Evolutionary conservation across 2,329 filamentous ascomycete genomes (phyloP), one percentile per base, ranked within the genome.

Genomic region (Coniochaeta hoffmannii): DNA sequence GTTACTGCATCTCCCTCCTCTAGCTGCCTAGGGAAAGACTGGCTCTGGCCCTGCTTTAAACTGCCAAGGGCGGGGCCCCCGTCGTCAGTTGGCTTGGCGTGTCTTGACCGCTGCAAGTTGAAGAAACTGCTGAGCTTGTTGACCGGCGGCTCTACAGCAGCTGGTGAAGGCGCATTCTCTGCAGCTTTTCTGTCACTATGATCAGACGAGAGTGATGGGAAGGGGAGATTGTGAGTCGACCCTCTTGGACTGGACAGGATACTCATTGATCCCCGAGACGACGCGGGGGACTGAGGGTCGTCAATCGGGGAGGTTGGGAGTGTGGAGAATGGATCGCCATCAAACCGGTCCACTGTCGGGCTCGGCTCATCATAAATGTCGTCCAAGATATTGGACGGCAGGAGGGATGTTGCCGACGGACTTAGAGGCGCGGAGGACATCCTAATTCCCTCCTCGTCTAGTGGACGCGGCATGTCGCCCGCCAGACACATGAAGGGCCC

Each of bases 11-110:
- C 87, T 62, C 68, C 69, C 12, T 84, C 83, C 22, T 81, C 88
- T 58, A 71, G 71, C 58, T 79, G 78, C 17, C 81, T 75, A 6
- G 89, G 89, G 61, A 94, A 83, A 0, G 89, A 93, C 65, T 90
- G 88, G 63, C 88, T 91, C 66, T 93, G 88, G 0, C 82, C 80
- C 30, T 81, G 72, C 64, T 89, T 89, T 14, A 92, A 73, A 19
- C 80, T 84, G 1, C 89, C 89, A 8, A 91, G 70, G 1, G 80
- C 75, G 6, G 85, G 86, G 0, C 86, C 85, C 30, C 83, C 78
- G 30, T 81, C 80, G 9, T 81, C 78, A 7, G 78, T 65, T 0
- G 77, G 77, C 69, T 90, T 90, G 5, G 80, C 74, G 26, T 80
- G 79, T 55, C 81, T 78, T 44, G 82, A 83, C 52, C 85, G 82